Conservation (phyloP, 805 yeast genomes). For the Kodamaea restingae region DNA sequence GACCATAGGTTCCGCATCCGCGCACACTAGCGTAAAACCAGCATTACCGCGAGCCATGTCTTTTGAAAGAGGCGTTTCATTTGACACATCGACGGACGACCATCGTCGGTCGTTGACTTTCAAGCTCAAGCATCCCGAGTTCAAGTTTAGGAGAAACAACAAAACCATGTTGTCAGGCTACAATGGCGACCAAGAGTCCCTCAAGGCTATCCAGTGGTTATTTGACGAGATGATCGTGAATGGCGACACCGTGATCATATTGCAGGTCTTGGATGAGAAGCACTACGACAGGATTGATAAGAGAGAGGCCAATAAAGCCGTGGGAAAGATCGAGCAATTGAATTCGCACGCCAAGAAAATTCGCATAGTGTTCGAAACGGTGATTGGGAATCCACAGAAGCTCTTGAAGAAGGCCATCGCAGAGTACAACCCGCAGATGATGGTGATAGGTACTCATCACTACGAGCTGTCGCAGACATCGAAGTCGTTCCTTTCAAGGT, state of each 20-base stretch:
- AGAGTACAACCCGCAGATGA: slow-evolving; percentile 43
- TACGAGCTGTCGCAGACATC: slow-evolving; percentile 19
- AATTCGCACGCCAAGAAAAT: slow-evolving; percentile 35
- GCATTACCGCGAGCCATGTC: slow-evolving; percentile 11
- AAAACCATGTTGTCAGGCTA: slow-evolving; percentile 40
- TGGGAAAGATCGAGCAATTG: slow-evolving; percentile 30
- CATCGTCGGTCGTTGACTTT: slow-evolving; percentile 35
- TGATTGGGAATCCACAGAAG: slow-evolving; percentile 40
- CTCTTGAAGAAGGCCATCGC: slow-evolving; percentile 35
- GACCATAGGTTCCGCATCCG: slow-evolving; percentile 9
- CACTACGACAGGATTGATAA: slow-evolving; percentile 25
- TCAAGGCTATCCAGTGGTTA: slow-evolving; percentile 41
- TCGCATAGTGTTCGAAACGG: slow-evolving; percentile 38
- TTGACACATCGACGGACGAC: slow-evolving; percentile 33
- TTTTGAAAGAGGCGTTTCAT: slow-evolving; percentile 39
- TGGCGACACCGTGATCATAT: slow-evolving; percentile 41
- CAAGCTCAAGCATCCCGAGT: slow-evolving; percentile 40
- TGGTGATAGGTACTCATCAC: slow-evolving; percentile 42
- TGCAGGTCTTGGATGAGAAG: slow-evolving; percentile 41
- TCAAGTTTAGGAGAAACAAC: slow-evolving; percentile 42
- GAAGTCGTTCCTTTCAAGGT: slow-evolving; percentile 27
- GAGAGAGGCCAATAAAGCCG: slow-evolving; percentile 22
- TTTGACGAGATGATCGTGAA: slow-evolving; percentile 41
- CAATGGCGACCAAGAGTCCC: slow-evolving; percentile 34
- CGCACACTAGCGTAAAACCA: slow-evolving; percentile 10